phyloP scores from a whole-genome alignment of 2,329 filamentous ascomycete species.

The Cyphellophora attinorum region DNA sequence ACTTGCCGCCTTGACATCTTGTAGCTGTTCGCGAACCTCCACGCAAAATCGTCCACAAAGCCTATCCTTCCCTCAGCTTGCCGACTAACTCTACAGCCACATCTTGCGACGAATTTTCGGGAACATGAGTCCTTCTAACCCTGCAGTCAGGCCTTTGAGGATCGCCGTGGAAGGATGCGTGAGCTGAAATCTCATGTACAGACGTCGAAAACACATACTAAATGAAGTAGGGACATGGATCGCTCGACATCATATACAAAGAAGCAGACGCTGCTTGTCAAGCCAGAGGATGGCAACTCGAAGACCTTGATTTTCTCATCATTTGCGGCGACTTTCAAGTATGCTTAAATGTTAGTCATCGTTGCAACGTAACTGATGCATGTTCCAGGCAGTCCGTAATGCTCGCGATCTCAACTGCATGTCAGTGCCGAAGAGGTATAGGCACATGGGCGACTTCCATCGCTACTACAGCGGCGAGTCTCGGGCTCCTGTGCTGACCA shows the following conservation, averaged over 20 bases:
- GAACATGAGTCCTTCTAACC: too few species aligned
- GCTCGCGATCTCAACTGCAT: constrained; percentile 78
- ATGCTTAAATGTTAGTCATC: constrained; percentile 15
- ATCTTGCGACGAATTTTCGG: too few species aligned
- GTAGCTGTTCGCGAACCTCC: too few species aligned
- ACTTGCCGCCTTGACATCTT: too few species aligned
- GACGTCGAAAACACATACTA: background rate
- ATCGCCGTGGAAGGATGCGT: constrained; percentile 82
- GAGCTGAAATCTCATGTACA: constrained; percentile 27
- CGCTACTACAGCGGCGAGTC: constrained; percentile 78
- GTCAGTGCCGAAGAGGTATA: constrained; percentile 81
- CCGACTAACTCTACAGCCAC: too few species aligned
- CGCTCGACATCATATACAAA: constrained; percentile 81
- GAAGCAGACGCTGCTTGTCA: constrained; percentile 61
- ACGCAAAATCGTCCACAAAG: too few species aligned
- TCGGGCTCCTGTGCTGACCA: constrained; percentile 74
- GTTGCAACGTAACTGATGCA: constrained; percentile 3
- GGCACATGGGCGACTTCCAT: constrained; percentile 81
- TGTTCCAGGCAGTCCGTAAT: constrained; percentile 68
- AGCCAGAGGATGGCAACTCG: constrained; percentile 55
- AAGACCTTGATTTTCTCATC: constrained; percentile 76
- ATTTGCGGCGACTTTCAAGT: constrained; percentile 95
- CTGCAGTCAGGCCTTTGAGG: too few species aligned
- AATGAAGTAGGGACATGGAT: constrained; percentile 69
- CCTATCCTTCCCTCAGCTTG: too few species aligned